These are phyloP conservation scores for Mycena kentingensis DNA, from an alignment of 768 basidiomycete genomes.

Conservation along the genomic window DNA sequence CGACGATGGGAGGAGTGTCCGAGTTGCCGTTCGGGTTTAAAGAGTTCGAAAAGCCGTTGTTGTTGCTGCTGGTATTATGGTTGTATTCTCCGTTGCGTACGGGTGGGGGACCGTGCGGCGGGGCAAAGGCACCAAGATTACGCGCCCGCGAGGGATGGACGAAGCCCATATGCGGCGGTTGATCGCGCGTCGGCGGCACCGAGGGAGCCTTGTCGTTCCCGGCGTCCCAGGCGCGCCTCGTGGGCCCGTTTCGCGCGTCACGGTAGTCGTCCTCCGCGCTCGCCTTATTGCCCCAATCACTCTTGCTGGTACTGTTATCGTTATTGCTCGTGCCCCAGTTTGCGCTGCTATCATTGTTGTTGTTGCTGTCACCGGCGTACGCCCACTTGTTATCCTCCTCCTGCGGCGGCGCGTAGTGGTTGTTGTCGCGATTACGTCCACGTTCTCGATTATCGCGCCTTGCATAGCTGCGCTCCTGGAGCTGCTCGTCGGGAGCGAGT, in stretches of 20 bases:
- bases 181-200: not conserved
- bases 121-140: too few relatives aligned
- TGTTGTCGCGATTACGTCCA: not conserved
- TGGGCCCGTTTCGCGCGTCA: not conserved
- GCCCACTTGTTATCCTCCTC: not conserved
- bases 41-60: not conserved
- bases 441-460: not conserved
- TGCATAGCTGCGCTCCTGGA: not conserved
- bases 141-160: constrained; percentile 1
- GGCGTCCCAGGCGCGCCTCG: not conserved
- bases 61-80: not conserved
- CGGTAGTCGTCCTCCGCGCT: not conserved
- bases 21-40: not conserved
- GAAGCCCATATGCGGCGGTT: not conserved
- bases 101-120: too few relatives aligned
- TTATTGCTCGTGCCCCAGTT: too few relatives aligned
- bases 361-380: not conserved
- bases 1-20: not conserved
- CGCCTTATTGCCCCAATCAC: too few relatives aligned
- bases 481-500: constrained; percentile 27
- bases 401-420: too few relatives aligned
- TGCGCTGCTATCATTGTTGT: not conserved
- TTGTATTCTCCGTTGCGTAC: too few relatives aligned
- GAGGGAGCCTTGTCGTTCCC: not conserved
- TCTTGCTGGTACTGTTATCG: not conserved